A percentile compares a stretch with the other conserved stretches of the same genome.
phyloP scores from a whole-genome alignment of 2,329 filamentous ascomycete genomes.

The Sphaerulina musiva region DNA sequence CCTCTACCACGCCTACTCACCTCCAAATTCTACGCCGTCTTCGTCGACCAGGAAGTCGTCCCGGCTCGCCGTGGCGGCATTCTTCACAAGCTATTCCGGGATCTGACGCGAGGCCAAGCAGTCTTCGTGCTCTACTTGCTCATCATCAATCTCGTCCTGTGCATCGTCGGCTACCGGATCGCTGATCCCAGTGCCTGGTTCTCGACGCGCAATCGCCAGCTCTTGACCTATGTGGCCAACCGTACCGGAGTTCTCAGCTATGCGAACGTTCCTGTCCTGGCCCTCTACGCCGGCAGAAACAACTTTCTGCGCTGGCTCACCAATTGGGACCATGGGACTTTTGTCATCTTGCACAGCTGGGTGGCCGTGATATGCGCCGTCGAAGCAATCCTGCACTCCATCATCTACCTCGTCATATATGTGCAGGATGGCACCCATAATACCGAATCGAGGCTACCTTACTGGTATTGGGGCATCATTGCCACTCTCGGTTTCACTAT shows the following conservation, averaged over 20 bases:
- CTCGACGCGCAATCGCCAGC: neutral
- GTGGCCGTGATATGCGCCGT: slow-evolving; percentile 42
- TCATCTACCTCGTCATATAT: slow-evolving; percentile 37
- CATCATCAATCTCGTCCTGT: slow-evolving; percentile 30
- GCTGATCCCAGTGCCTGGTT: slow-evolving; percentile 29
- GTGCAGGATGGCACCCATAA: slow-evolving; percentile 20
- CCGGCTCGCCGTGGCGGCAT: slow-evolving; percentile 5
- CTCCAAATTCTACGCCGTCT: slow-evolving; percentile 12
- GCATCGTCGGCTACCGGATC: slow-evolving; percentile 21
- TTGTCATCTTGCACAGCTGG: slow-evolving; percentile 47
- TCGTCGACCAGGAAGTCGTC: slow-evolving; percentile 17
- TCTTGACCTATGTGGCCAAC: slow-evolving; percentile 30
- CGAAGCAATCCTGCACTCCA: slow-evolving; percentile 44
- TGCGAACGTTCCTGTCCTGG: slow-evolving; percentile 38
- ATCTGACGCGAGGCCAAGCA: slow-evolving; percentile 26
- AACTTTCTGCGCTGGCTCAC: slow-evolving; percentile 46
- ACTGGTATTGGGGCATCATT: slow-evolving; percentile 25
- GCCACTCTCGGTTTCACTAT: slow-evolving; percentile 17
- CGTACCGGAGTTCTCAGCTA: slow-evolving; percentile 41
- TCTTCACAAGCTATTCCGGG: slow-evolving; percentile 10
- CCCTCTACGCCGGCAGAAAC: slow-evolving; percentile 45
- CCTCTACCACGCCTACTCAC: slow-evolving; percentile 11
- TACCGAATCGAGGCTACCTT: slow-evolving; percentile 13
- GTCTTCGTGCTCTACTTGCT: slow-evolving; percentile 28
- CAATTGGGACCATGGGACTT: slow-evolving; percentile 47